These are phyloP conservation scores for Fomitopsis pinicola DNA, from an alignment of 1,284 basidiomycete genomes.

Conservation along the genomic window DNA sequence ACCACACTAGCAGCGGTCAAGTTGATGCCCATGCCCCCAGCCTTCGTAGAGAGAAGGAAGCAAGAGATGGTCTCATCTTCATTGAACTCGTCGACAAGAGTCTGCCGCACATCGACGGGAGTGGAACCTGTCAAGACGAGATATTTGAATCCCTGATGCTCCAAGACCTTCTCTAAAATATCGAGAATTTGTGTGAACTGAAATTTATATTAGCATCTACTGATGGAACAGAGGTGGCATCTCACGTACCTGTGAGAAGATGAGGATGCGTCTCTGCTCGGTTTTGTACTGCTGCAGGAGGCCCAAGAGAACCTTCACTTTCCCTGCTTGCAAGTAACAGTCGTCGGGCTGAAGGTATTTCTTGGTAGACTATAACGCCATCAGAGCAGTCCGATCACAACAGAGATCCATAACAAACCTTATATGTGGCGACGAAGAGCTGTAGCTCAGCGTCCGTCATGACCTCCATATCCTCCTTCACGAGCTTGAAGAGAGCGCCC, in stretches of 20 bases:
- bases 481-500: conserved; percentile 73
- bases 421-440: conserved; percentile 76
- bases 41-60: conserved; percentile 94
- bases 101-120: conserved; percentile 90
- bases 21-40: conserved; percentile 91
- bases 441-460: conserved; percentile 97
- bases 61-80: conserved; percentile 88
- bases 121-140: conserved; percentile 93
- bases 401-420: conserved; percentile 41
- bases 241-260: conserved; percentile 83
- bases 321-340: conserved; percentile 88
- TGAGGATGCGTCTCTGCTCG: conserved; percentile 80
- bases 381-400: background rate
- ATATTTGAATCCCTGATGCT: conserved; percentile 73
- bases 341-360: conserved; percentile 74
- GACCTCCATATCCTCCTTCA: conserved; percentile 90
- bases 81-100: conserved; percentile 95
- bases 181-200: conserved; percentile 95
- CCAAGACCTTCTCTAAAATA: conserved; percentile 86
- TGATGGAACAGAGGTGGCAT: background rate
- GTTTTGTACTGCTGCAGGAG: conserved; percentile 70
- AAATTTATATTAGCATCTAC: background rate
- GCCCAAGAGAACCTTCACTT: conserved; percentile 72
- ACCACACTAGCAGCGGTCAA: conserved; percentile 91
- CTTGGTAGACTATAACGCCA: conserved; percentile 58